Percentiles rank a stretch among this genome's conserved stretches.
Conservation (phyloP, 306 rosid species). For the Prunus dulcis region DNA sequence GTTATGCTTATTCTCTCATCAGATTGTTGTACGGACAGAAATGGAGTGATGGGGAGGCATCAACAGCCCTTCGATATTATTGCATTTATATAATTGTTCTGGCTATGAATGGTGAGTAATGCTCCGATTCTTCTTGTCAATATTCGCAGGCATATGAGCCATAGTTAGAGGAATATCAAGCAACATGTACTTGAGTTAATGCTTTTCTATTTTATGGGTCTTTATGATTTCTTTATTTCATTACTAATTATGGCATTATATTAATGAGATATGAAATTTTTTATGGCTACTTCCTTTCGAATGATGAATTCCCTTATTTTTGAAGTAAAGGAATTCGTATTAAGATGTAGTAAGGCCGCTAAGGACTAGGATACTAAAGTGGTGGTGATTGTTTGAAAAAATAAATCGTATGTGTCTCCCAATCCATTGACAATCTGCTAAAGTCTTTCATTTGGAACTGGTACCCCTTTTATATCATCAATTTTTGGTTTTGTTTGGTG, state of each 20-base stretch:
- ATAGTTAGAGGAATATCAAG: neutral
- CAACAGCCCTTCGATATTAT: conserved; percentile 75
- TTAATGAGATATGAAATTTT: neutral
- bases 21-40: conserved; percentile 80
- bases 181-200: neutral
- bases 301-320: neutral
- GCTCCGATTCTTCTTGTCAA: neutral
- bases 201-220: neutral
- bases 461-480: neutral
- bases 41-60: conserved; percentile 98
- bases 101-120: conserved; percentile 92
- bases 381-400: neutral
- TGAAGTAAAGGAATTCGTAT: neutral
- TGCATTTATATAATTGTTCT: conserved; percentile 77
- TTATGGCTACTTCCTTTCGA: neutral
- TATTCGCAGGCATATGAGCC: neutral
- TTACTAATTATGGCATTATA: neutral
- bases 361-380: neutral
- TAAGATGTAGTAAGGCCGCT: neutral
- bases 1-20: conserved; percentile 88
- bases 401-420: neutral
- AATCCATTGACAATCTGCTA: neutral
- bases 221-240: neutral
- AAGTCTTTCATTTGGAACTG: neutral
- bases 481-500: neutral